Conservation (phyloP, 2,329 filamentous ascomycete species). For the Hypomyces rosellus region DNA sequence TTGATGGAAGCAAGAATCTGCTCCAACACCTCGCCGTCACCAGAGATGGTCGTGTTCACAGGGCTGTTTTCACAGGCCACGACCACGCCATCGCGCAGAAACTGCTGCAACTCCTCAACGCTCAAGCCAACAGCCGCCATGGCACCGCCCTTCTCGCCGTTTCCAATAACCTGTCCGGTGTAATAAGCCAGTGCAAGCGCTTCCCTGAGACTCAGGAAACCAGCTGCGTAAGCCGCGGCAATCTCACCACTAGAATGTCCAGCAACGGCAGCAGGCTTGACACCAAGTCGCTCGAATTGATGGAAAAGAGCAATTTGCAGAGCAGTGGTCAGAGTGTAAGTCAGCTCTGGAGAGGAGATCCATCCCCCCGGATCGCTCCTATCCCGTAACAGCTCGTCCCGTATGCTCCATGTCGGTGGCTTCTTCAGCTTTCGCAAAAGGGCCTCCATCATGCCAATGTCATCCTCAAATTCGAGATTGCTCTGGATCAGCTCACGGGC, state of each 20-base stretch:
- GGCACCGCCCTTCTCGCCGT: constrained; percentile 14
- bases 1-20: constrained; percentile 21
- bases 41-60: constrained; percentile 33
- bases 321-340: constrained; percentile 48
- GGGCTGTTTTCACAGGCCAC: constrained; percentile 38
- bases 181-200: constrained; percentile 18
- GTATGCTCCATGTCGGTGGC: constrained; percentile 23
- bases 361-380: constrained; percentile 13
- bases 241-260: constrained; percentile 22
- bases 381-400: constrained; percentile 6
- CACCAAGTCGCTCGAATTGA: constrained; percentile 24
- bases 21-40: constrained; percentile 21
- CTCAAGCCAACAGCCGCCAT: constrained; percentile 30
- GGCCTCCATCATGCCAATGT: constrained; percentile 10
- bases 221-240: constrained; percentile 18
- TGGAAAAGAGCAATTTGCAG: constrained; percentile 44
- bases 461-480: constrained; percentile 17
- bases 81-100: constrained; percentile 12
- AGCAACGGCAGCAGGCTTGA: constrained; percentile 14
- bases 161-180: constrained; percentile 11
- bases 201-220: constrained; percentile 10
- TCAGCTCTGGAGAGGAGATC: constrained; percentile 31
- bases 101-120: constrained; percentile 15
- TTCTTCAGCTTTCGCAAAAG: constrained; percentile 12
- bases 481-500: constrained; percentile 24